These are phyloP conservation scores for Protomyces lactucae-debilis DNA, from an alignment of 1,139 yeast species.

Conservation along the genomic window DNA sequence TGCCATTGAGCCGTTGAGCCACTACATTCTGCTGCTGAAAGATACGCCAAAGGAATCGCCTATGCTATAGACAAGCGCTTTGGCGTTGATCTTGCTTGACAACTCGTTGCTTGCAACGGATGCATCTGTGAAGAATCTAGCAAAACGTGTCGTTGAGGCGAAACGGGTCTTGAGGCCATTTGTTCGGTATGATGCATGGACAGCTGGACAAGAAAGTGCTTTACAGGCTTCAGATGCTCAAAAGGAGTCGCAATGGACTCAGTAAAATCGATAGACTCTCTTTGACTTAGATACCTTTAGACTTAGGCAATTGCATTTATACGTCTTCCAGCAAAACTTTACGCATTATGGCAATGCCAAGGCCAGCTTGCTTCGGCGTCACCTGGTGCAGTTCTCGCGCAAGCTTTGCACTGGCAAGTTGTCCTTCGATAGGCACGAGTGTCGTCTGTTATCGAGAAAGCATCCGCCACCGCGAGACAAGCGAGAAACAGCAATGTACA, in stretches of 20 bases:
- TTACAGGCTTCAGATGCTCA: background rate
- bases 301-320: background rate
- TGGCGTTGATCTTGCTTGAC: constrained; percentile 22
- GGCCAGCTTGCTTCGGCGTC: background rate
- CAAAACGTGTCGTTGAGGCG: constrained; percentile 5
- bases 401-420: background rate
- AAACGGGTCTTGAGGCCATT: constrained; percentile 10
- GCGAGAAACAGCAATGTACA: no score
- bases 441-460: background rate
- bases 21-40: background rate
- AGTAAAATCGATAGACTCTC: background rate
- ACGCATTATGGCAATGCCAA: background rate
- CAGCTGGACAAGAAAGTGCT: background rate
- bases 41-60: constrained; percentile 11
- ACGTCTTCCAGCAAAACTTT: background rate
- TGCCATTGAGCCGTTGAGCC: no score
- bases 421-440: background rate
- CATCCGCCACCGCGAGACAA: background rate
- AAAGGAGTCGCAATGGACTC: background rate
- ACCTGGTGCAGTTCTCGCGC: background rate
- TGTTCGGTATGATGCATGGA: background rate
- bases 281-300: background rate
- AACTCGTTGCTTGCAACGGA: constrained; percentile 13
- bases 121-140: constrained; percentile 11
- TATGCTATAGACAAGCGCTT: constrained; percentile 8